Evolutionary conservation across 2,329 filamentous ascomycete genomes (phyloP).

Genomic region (Exophiala dermatitidis): DNA sequence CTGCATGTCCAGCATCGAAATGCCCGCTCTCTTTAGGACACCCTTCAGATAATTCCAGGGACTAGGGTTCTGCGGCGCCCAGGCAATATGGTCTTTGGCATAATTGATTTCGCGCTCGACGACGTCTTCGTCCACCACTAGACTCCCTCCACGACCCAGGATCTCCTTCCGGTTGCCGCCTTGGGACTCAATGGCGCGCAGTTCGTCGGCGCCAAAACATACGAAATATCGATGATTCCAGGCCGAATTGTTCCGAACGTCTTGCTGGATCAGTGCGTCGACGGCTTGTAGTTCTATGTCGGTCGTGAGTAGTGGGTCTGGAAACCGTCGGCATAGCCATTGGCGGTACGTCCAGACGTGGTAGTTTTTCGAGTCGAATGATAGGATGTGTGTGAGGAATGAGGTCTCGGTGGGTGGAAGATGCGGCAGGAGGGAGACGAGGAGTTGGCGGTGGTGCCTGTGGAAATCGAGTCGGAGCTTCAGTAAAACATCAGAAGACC

Average conservation of each 20-base stretch:
- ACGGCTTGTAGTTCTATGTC: conserved; percentile 60
- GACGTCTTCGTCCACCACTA: conserved; percentile 52
- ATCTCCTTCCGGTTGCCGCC: conserved; percentile 17
- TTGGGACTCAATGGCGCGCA: conserved; percentile 37
- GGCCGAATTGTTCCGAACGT: conserved; percentile 91
- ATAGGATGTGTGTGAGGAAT: conserved; percentile 76
- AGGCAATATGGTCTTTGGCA: conserved; percentile 62
- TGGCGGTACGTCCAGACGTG: conserved; percentile 97
- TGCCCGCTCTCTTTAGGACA: conserved; percentile 59
- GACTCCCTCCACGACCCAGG: conserved; percentile 3
- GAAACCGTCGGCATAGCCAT: conserved; percentile 60
- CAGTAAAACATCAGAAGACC: conserved; percentile 49
- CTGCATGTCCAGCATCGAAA: conserved; percentile 44
- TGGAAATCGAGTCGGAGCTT: conserved; percentile 41
- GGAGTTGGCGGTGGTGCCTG: conserved; percentile 54
- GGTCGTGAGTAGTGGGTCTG: conserved; percentile 31
- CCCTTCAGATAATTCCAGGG: conserved; percentile 89
- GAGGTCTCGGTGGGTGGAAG: conserved; percentile 60
- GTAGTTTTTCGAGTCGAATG: conserved; percentile 89
- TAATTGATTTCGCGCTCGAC: conserved; percentile 70
- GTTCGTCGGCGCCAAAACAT: conserved; percentile 58
- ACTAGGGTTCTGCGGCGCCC: conserved; percentile 88
- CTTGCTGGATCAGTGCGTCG: conserved; percentile 64
- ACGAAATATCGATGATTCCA: conserved; percentile 97
- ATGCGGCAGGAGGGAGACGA: conserved; percentile 49